Percentiles rank a stretch among this genome's conserved stretches.
These are phyloP conservation scores for Diaporthe capsici DNA, from an alignment of 2,329 filamentous ascomycete species.

Conservation along the genomic window DNA sequence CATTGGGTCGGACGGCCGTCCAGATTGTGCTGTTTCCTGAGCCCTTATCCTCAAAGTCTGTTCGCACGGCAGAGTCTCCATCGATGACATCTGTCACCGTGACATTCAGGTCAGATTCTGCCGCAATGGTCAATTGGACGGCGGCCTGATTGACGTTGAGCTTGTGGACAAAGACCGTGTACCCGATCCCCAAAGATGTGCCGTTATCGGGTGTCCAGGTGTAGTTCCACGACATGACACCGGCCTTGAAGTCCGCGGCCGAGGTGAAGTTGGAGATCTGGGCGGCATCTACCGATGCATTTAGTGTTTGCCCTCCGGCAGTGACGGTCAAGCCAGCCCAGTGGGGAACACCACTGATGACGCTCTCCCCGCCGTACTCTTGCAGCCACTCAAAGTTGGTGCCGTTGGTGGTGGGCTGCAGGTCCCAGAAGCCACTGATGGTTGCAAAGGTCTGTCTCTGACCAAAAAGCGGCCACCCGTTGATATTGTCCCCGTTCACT, in stretches of 20 bases:
- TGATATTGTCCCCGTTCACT: conserved; percentile 56
- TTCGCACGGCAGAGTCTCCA: conserved; percentile 76
- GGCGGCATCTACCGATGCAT: conserved; percentile 70
- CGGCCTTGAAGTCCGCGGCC: conserved; percentile 74
- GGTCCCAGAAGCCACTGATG: conserved; percentile 77
- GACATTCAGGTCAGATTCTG: conserved; percentile 66
- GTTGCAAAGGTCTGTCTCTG: conserved; percentile 76
- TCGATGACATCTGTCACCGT: conserved; percentile 77
- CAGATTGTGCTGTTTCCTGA: conserved; percentile 66
- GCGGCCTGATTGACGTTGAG: conserved; percentile 67
- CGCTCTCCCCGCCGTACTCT: conserved; percentile 72
- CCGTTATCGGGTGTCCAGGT: conserved; percentile 72
- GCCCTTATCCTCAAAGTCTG: conserved; percentile 70
- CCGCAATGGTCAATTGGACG: conserved; percentile 70
- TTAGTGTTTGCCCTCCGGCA: conserved; percentile 67
- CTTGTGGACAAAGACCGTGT: conserved; percentile 77
- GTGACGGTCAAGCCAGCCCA: conserved; percentile 62
- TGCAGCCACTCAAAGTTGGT: conserved; percentile 78
- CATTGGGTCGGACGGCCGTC: conserved; percentile 74
- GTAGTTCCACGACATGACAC: conserved; percentile 74
- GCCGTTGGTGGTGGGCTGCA: conserved; percentile 68
- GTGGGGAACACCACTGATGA: conserved; percentile 80
- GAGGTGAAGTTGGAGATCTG: conserved; percentile 74
- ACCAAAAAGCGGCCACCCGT: conserved; percentile 77
- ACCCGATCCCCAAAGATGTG: conserved; percentile 69